Evolutionary conservation across 2,329 filamentous ascomycete species (phyloP).

Genomic region (Ilyonectria robusta): DNA sequence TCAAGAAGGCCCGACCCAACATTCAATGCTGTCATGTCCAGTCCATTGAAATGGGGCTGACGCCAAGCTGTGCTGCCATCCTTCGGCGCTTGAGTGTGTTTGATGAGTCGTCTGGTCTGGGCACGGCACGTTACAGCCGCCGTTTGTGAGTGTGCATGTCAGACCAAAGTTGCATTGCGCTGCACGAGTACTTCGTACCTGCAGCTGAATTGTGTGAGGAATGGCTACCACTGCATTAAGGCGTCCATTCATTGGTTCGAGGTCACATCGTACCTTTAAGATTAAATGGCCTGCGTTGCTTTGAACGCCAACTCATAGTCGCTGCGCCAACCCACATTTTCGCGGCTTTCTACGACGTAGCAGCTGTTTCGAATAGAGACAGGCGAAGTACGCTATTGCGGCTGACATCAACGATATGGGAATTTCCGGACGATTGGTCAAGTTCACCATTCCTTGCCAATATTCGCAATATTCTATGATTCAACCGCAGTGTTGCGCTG

Average conservation of each 20-base stretch:
- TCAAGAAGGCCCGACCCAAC: background rate
- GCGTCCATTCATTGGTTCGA: background rate
- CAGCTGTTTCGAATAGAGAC: background rate
- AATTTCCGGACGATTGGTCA: too few species aligned
- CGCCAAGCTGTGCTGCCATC: constrained; percentile 13
- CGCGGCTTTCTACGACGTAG: background rate
- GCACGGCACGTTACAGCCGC: constrained; percentile 10
- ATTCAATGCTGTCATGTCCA: constrained; percentile 4
- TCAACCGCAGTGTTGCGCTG: too few species aligned
- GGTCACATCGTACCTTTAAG: background rate
- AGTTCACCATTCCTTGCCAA: too few species aligned
- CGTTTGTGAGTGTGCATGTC: background rate
- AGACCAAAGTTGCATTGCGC: constrained; percentile 2
- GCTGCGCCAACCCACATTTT: background rate
- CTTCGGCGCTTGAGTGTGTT: constrained; percentile 20
- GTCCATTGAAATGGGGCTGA: constrained; percentile 24
- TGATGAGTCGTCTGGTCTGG: constrained; percentile 10
- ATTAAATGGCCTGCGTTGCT: background rate
- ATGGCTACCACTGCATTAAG: background rate
- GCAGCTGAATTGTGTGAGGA: background rate
- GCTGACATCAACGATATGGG: background rate
- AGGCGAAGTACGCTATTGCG: background rate
- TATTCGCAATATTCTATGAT: too few species aligned
- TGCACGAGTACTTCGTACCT: constrained; percentile 15
- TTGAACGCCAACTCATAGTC: background rate